These are phyloP conservation scores for Flaveria sonorensis DNA, from an alignment of 129 eudicot species.

Conservation along the genomic window DNA sequence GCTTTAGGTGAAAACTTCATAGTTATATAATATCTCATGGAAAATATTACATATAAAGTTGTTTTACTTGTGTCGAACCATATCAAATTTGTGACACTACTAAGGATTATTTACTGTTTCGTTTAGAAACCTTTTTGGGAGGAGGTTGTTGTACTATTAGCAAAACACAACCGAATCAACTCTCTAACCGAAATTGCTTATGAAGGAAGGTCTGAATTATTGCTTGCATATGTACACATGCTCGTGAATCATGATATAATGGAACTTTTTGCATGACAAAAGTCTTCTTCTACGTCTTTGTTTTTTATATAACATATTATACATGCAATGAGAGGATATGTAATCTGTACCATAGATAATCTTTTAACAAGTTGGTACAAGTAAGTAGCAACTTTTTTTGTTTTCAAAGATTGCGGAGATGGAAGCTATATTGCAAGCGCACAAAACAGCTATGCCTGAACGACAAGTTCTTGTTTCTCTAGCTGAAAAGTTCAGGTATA, in stretches of 20 bases:
- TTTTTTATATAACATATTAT: neutral
- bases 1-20: too few species aligned
- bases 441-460: slow-evolving; percentile 56
- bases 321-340: neutral
- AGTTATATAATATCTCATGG: too few species aligned
- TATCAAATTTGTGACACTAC: too few species aligned
- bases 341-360: neutral
- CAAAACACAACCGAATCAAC: neutral
- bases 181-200: neutral
- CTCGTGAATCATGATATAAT: neutral
- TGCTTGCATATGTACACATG: neutral
- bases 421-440: slow-evolving; percentile 86
- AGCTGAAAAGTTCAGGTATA: slow-evolving; percentile 83
- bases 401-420: slow-evolving; percentile 68
- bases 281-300: neutral
- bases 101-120: too few species aligned
- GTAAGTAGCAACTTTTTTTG: neutral
- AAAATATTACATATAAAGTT: too few species aligned
- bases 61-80: too few species aligned
- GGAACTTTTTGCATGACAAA: neutral
- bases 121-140: too few species aligned
- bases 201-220: neutral
- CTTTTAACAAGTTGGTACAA: slow-evolving; percentile 26
- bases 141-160: too few species aligned
- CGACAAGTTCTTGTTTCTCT: slow-evolving; percentile 76